Conservation (phyloP, 1,284 basidiomycete species). For the Afroboletus lepidellus region DNA sequence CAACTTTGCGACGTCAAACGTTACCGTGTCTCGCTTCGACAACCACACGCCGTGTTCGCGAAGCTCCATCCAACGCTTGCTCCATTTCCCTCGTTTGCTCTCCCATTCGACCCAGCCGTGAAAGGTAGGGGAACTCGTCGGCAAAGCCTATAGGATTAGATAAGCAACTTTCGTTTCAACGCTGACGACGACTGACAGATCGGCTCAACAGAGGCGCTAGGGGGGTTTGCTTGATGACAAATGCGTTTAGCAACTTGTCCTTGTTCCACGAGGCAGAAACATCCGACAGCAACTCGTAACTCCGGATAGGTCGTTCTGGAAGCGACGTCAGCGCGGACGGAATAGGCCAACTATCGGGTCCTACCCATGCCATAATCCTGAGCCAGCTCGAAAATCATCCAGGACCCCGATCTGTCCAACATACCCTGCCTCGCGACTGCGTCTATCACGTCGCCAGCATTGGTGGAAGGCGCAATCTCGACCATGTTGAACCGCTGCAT, state of each 20-base stretch:
- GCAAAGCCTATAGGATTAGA: constrained; percentile 52
- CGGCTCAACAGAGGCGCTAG: constrained; percentile 56
- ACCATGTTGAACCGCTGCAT: constrained; percentile 72
- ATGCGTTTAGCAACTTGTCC: constrained; percentile 71
- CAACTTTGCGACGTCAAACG: constrained; percentile 20
- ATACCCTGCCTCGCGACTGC: constrained; percentile 61
- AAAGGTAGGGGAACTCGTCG: constrained; percentile 65
- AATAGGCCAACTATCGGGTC: constrained; percentile 27
- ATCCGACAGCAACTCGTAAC: constrained; percentile 74
- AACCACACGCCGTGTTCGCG: constrained; percentile 82
- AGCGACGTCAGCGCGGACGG: constrained; percentile 1
- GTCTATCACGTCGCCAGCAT: constrained; percentile 63
- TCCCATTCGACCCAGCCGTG: constrained; percentile 83
- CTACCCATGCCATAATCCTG: constrained; percentile 85
- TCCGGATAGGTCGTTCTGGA: constrained; percentile 81
- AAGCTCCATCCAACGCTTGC: constrained; percentile 82
- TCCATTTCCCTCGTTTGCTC: constrained; percentile 88
- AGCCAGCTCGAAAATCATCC: constrained; percentile 79
- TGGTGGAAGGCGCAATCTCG: constrained; percentile 59
- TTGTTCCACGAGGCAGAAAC: constrained; percentile 83
- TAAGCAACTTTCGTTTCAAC: constrained; percentile 10
- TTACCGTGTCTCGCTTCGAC: constrained; percentile 82
- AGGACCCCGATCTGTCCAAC: constrained; percentile 55
- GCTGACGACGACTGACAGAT: constrained; percentile 45
- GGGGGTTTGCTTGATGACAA: constrained; percentile 73